These are phyloP conservation scores for Rubia tinctorum DNA, from an alignment of 305 asterid species.

Conservation along the genomic window DNA sequence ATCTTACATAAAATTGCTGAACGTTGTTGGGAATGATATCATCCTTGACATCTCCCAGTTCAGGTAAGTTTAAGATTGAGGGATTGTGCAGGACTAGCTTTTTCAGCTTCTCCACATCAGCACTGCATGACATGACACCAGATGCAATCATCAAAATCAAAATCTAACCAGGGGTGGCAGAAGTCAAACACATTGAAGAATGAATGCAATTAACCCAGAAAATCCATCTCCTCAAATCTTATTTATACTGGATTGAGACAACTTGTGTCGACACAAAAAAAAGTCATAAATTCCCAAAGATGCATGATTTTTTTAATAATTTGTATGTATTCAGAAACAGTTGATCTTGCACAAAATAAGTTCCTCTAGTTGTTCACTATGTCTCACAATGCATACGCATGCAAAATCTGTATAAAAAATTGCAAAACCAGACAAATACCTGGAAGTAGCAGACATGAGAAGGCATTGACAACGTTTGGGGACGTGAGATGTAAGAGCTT, in stretches of 20 bases:
- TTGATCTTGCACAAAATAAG: background rate
- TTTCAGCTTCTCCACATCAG: conserved; percentile 87
- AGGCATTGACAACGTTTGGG: conserved; percentile 93
- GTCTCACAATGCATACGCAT: background rate
- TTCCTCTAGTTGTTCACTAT: background rate
- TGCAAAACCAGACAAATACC: conserved; percentile 39
- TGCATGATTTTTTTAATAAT: background rate
- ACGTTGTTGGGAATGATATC: conserved; percentile 79
- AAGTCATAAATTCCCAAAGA: background rate
- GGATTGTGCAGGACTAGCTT: conserved; percentile 93
- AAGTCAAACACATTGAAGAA: background rate
- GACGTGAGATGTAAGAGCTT: conserved; percentile 65
- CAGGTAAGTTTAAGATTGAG: conserved; percentile 69
- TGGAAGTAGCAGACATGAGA: conserved; percentile 96
- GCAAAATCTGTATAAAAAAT: background rate
- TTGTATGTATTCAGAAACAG: background rate
- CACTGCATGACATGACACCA: conserved; percentile 47
- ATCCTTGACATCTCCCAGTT: conserved; percentile 78
- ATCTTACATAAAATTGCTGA: conserved; percentile 85
- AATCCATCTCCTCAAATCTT: background rate
- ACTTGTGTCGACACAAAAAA: background rate
- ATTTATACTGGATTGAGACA: background rate
- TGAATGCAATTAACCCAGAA: background rate
- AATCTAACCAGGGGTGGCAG: background rate
- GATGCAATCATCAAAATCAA: background rate